Evolutionary conservation across 2,329 filamentous ascomycete species (phyloP).

Genomic region (Aschersonia sp.): DNA sequence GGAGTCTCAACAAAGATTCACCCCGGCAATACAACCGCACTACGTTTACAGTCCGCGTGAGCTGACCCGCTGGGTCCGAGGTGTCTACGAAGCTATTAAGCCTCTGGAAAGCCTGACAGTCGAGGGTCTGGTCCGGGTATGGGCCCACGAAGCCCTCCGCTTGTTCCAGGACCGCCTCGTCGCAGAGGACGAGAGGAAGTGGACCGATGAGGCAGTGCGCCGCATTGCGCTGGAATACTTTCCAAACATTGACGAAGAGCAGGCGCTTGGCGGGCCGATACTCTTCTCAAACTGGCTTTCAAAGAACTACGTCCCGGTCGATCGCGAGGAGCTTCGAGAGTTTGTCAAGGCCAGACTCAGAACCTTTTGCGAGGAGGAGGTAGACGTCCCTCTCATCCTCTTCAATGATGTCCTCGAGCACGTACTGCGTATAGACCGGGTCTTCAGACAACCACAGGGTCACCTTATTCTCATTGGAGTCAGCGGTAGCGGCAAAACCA

Average conservation of each 20-base stretch:
- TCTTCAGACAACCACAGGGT: slow-evolving; percentile 95
- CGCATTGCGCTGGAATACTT: slow-evolving; percentile 84
- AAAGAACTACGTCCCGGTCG: slow-evolving; percentile 94
- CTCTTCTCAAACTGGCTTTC: slow-evolving; percentile 99
- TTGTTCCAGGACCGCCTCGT: slow-evolving; percentile 97
- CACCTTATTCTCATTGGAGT: slow-evolving; percentile 98
- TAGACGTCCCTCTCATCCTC: slow-evolving; percentile 94
- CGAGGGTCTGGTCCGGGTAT: slow-evolving; percentile 89
- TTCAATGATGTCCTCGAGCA: slow-evolving; percentile 99
- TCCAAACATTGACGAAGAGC: slow-evolving; percentile 83
- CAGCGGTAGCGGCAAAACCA: slow-evolving; percentile 97
- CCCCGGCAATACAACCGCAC: slow-evolving; percentile 90
- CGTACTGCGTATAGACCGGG: slow-evolving; percentile 92
- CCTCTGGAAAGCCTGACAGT: slow-evolving; percentile 77
- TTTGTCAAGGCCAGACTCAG: slow-evolving; percentile 94
- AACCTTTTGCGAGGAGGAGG: slow-evolving; percentile 98
- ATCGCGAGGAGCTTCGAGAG: slow-evolving; percentile 85
- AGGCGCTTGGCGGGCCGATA: slow-evolving; percentile 83
- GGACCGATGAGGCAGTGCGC: slow-evolving; percentile 81
- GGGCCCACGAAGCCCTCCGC: slow-evolving; percentile 92
- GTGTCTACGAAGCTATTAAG: slow-evolving; percentile 91
- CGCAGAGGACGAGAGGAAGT: slow-evolving; percentile 81
- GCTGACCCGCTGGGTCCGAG: slow-evolving; percentile 91
- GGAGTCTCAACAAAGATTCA: slow-evolving; percentile 89
- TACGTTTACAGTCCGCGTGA: slow-evolving; percentile 99